Base-by-base conservation (phyloP, 257 asterid species). In the Cordia subcordata region DNA sequence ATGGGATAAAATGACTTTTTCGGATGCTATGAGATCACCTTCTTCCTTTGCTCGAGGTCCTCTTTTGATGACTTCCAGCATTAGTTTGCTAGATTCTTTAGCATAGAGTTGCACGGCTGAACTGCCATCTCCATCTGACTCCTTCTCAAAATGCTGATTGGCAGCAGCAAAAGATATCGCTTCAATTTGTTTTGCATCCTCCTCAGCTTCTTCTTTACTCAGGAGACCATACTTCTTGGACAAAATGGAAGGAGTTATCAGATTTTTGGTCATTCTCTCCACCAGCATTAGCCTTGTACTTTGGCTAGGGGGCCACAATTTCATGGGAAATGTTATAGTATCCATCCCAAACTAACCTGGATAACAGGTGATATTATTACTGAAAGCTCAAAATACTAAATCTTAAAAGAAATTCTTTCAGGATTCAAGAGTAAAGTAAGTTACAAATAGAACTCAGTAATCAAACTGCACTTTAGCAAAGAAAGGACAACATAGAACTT, bases 61-160 rank as follows among this genome's bases (percentile, higher is more conserved):
- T 56, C 94, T 85, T 69, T 82, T 88, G 71, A 86, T 64, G 60
- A 82, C 94, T 16, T 88, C 95, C 63, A 91, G 73, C 96, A 91
- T 88, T 52, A 85, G 92, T 76, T 83, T 86, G 71, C 96, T 85
- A 44, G 95, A 79, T 70, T 85, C 96, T 75, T 88, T 91, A 57
- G 96, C 98, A 78, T 91, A 91, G 27, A 91, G 66, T 65, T 85
- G 94, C 67, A 88, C 88, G 0, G 96, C 90, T 4, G 94, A 88
- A 76, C 85, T 91, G 65, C 96, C 98, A 77, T 91, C 98, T 35
- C 81, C 94, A 64, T 85, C 94, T 3, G 85, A 68, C 56, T 91
- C 98, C 78, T 85, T 85, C 46, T 57, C 72, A 19, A 87, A 88
- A 52, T 79, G 94, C 58, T 79, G 90, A 75, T 76, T 75, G 8